Evolutionary conservation across 75 land plant species (phyloP), one percentile per base, ranked within the genome.

Genomic region (Pinus tabuliformis): DNA sequence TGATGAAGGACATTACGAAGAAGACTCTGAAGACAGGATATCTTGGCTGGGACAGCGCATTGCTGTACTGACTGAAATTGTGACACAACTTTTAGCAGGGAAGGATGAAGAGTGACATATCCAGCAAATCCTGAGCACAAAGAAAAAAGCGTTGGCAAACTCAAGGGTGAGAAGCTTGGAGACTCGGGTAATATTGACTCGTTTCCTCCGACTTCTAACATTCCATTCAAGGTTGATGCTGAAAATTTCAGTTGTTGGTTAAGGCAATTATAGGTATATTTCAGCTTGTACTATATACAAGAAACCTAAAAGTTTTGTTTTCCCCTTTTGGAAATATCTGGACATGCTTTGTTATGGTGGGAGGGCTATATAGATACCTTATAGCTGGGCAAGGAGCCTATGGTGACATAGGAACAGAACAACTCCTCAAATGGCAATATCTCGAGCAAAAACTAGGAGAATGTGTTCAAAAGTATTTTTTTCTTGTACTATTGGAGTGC

Each of bases 401-500:
- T 30, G 28, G 68, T 64, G 39, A 64, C 42, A 15, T 33, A 42
- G 39, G 14, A 24, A 15, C 39, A 33, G 66, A 63, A 17, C 30
- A 63, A 63, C 4, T 28, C 37, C 30, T 30, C 37, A 28, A 28
- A 33, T 63, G 18, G 37, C 18, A 63, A 30, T 63, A 26, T 6
- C 33, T 14, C 37, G 3, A 4, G 26, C 4, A 63, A 63, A 37
- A 63, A 18, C 20, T 17, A 64, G 16, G 68, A 4, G 5, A 26
- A 9, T 17, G 68, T 33, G 39, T 64, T 64, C 42, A 17, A 36
- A 42, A 33, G 9, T 49, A 49, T 11, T 54, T 12, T 28, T 52
- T 73, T 42, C 26, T 64, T 63, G 68, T 76, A 75, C 12, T 30
- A 11, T 16, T 77, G 37, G 20, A 58, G 18, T 78, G 15, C 18